Evolutionary conservation across 768 basidiomycete genomes (phyloP), one percentile per base, ranked within the genome.

Genomic region (Tylopilus plumbeoviolaceoides): DNA sequence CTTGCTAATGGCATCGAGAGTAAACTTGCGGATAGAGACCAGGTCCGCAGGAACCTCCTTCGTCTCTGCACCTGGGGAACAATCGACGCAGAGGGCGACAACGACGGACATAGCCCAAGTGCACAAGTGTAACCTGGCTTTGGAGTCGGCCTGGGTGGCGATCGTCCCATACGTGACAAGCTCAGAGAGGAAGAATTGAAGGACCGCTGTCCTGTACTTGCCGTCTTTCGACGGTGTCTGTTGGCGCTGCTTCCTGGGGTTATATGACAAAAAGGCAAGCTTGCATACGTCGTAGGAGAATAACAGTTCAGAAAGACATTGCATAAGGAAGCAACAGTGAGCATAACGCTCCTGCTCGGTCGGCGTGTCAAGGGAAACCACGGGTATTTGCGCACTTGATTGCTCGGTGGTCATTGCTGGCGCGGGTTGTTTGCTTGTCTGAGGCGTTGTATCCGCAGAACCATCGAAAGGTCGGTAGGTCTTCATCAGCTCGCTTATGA

Each of bases 241-340:
- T 1, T 71, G 61, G 27, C 82, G 80, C 30, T 67, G 65, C 59
- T 76, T 80, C 72, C 85, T 88, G 5, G 83, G 77, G 0, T 83
- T 81, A 61, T 82, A 92, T 0, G 89, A 86, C 48, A 97, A 68
- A 70, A 99, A 92, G 6, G 88, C 84, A 23, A 84, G 66, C 69
- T 98, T 99, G 82, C 92, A 95, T 7, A 83, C 69, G 59, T 93
- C 87, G 62, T 98, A 99, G 12, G 93, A 98, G 55, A 95, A 91
- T 12, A 97, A 72, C 10, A 98, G 74, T 71, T 99, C 97, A 3
- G 93, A 91, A 43, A 98, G 75, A 59, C 85, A 88, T 65, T 94
- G 90, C 87, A 95, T 91, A 57, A 92, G 72, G 78, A 95, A 92
- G 63, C 85, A 89, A 15, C 80, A 75, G 61, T 89, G 90, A 70